Evolutionary conservation across 257 asterid species (phyloP).

Genomic region (Lycium barbarum): DNA sequence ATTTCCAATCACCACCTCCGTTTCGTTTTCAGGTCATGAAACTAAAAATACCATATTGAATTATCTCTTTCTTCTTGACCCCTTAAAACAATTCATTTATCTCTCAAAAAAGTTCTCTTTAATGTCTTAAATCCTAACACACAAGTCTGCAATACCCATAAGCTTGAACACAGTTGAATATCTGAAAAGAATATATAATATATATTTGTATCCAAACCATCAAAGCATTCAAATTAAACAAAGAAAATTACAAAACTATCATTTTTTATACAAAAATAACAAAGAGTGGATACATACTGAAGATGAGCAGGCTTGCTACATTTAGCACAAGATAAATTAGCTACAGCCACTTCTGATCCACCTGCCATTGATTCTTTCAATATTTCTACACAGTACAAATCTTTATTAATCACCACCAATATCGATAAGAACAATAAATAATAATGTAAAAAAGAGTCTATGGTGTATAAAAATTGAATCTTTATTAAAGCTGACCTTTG

Average conservation of each 20-base stretch:
- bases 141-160: not conserved
- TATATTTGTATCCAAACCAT: not conserved
- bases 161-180: not conserved
- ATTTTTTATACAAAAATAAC: not conserved
- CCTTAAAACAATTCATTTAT: not conserved
- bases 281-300: conserved; percentile 59
- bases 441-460: not conserved
- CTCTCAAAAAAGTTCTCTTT: not conserved
- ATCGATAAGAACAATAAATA: not conserved
- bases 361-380: conserved; percentile 53
- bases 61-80: not conserved
- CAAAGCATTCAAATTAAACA: not conserved
- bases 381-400: conserved; percentile 12
- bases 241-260: not conserved
- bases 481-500: conserved; percentile 31
- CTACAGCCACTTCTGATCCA: conserved; percentile 67
- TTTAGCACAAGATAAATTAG: conserved; percentile 66
- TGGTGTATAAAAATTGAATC: conserved; percentile 24
- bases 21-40: not conserved
- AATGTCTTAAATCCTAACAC: not conserved
- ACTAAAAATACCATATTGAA: not conserved
- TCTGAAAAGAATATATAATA: not conserved
- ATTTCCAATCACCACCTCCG: not conserved
- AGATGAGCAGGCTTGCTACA: conserved; percentile 90
- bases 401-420: not conserved